A percentile compares a stretch with the other conserved stretches of the same genome.
These are phyloP conservation scores for Paramecium octaurelia DNA, from an alignment of 73 alveolate species.

Conservation along the genomic window DNA sequence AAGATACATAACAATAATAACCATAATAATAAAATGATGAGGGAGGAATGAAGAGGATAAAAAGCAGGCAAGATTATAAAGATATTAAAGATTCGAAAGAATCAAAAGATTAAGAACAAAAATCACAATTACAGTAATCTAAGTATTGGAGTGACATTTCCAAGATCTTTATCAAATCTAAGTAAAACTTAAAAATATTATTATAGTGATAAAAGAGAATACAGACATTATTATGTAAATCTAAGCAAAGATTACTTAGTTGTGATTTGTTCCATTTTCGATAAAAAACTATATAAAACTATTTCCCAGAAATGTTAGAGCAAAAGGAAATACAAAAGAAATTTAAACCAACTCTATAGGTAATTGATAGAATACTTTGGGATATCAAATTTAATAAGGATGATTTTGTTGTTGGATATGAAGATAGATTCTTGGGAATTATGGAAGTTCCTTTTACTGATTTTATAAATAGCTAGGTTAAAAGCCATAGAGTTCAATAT, in stretches of 20 bases:
- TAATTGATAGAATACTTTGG: constrained; percentile 16
- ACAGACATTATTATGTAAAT: neutral
- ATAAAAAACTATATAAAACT: neutral
- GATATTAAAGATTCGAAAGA: neutral
- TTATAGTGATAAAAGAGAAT: constrained; percentile 31
- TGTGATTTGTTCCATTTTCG: neutral
- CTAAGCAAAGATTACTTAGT: neutral
- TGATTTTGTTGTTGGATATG: constrained; percentile 12
- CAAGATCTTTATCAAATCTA: neutral
- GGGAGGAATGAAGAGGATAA: neutral
- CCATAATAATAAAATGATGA: neutral
- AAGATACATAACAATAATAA: neutral
- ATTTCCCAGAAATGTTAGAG: neutral
- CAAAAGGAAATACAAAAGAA: neutral
- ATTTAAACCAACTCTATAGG: neutral
- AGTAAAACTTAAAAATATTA: neutral
- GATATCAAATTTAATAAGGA: neutral
- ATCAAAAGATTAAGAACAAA: neutral
- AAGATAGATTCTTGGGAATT: constrained; percentile 29
- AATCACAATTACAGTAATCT: neutral
- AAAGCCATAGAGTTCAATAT: constrained; percentile 34
- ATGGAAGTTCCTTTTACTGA: constrained; percentile 5
- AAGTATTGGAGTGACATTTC: neutral
- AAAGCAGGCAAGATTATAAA: neutral
- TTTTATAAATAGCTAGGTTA: neutral